Evolutionary conservation across 352 stramenopile genomes (phyloP).

Genomic region (Pythium rhizo-oryzae): DNA sequence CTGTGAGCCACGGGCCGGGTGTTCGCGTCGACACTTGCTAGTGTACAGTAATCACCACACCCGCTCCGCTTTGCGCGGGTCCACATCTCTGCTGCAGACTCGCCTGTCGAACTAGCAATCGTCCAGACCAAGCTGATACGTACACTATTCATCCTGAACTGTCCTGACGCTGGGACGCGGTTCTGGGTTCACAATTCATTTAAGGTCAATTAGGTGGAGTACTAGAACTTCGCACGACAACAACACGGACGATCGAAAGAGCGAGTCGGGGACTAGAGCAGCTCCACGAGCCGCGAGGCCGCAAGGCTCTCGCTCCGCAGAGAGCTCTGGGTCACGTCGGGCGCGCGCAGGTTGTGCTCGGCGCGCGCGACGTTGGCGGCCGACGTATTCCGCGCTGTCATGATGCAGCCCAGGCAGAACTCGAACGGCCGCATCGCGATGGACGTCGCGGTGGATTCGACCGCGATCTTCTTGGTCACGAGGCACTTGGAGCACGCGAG

Average conservation of each 20-base stretch:
- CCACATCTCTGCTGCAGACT: no score
- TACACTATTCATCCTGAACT: no score
- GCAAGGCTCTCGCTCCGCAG: constrained; percentile 4
- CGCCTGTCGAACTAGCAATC: no score
- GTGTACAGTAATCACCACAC: no score
- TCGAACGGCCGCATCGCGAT: constrained; percentile 9
- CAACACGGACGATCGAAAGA: not conserved
- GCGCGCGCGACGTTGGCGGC: not conserved
- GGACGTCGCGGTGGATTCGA: constrained; percentile 13
- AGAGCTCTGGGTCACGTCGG: not conserved
- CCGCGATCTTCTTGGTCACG: constrained; percentile 26
- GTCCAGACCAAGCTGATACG: no score
- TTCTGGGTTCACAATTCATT: no score
- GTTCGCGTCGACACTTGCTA: no score
- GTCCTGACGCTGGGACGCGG: no score
- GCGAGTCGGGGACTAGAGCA: not conserved
- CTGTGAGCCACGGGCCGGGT: no score
- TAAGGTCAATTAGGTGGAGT: no score
- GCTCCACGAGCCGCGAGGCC: constrained; percentile 8
- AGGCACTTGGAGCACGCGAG: constrained; percentile 20
- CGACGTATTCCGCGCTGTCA: not conserved
- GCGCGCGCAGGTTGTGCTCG: not conserved
- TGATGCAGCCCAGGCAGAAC: constrained; percentile 22
- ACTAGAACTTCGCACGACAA: not conserved
- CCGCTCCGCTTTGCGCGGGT: no score